Conservation (phyloP, 805 yeast genomes). For the Barnettozyma pratensis region DNA sequence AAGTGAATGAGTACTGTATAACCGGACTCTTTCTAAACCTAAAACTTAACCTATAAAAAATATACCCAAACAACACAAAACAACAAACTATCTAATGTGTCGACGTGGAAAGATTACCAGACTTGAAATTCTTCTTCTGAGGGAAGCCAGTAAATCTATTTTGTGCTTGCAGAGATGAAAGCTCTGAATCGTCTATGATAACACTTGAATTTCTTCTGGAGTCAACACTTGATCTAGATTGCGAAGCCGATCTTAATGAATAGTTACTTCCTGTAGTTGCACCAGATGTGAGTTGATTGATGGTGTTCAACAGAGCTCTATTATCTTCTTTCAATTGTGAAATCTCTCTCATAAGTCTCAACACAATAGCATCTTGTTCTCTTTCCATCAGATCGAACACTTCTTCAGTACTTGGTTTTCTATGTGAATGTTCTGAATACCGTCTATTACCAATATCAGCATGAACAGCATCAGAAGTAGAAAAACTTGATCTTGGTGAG, state of each 20-base stretch:
- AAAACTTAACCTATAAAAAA: neutral
- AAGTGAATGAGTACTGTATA: no score
- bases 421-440: conserved; percentile 14
- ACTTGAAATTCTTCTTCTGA: neutral
- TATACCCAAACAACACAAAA: neutral
- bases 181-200: conserved; percentile 1
- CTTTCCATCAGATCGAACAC: conserved; percentile 59
- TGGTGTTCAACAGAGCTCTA: conserved; percentile 27
- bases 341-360: conserved; percentile 61
- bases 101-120: neutral
- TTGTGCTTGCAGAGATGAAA: neutral
- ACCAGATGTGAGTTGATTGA: conserved; percentile 15
- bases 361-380: conserved; percentile 72
- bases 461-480: conserved; percentile 7
- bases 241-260: conserved; percentile 1
- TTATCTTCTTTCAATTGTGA: conserved; percentile 49
- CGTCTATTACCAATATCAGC: conserved; percentile 13
- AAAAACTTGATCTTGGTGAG: conserved; percentile 20
- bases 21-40: no score
- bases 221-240: conserved; percentile 8
- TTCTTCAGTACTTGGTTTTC: conserved; percentile 37
- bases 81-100: neutral
- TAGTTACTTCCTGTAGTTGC: conserved; percentile 3
- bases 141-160: neutral
- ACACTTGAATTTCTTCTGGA: conserved; percentile 13